Base-by-base conservation (phyloP, 23 red algal species). In the Pyropia haitanensis region DNA sequence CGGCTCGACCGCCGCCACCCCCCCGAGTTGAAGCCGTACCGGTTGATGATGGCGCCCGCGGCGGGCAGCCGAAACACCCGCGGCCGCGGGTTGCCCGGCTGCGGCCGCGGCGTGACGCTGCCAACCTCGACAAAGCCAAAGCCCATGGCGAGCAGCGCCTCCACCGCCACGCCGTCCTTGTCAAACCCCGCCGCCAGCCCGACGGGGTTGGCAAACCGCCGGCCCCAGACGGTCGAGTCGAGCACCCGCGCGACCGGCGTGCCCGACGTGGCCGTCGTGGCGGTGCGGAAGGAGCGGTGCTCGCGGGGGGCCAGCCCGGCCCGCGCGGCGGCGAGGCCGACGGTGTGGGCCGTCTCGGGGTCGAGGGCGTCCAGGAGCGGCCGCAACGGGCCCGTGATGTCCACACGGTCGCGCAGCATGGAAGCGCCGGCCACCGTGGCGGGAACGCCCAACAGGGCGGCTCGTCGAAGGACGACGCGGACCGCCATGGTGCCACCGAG, bases 121-220 rank as follows among this genome's bases (percentile, higher is more conserved):
- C 91, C 91, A 9, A 96, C 71, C 80, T 96, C 91, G 0, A 96
- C 63, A 72, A 96, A 96, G 7, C 83, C 82, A 63, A 96, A 96
- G 0, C 91, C 91, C 23, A 78, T 34, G 21, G 49, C 73, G 26
- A 96, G 77, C 33, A 88, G 34, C 50, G 74, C 75, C n/a, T 81
- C 69, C 52, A 96, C 78, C 27, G 78, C 78, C 26, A 84, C 91
- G 14, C 64, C 91, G 31, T 96, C 55, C 79, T 96, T 96, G 53
- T 96, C 91, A 52, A 96, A 96, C 44, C 91, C 91, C 25, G 91
- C 91, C 60, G 91, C 91, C 17, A 96, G 39, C 5, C 91, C 91
- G 22, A 96, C 39, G 7, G 91, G 91, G 33, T 88, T 83, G 16
- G n/a, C 0, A 33, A 96, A 96, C 1, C 49, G 50, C 39, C 72